Percentiles rank a stretch among this genome's conserved stretches.
These are phyloP conservation scores for Aspergillus calidoustus DNA, from an alignment of 2,329 filamentous ascomycete species.

Conservation along the genomic window DNA sequence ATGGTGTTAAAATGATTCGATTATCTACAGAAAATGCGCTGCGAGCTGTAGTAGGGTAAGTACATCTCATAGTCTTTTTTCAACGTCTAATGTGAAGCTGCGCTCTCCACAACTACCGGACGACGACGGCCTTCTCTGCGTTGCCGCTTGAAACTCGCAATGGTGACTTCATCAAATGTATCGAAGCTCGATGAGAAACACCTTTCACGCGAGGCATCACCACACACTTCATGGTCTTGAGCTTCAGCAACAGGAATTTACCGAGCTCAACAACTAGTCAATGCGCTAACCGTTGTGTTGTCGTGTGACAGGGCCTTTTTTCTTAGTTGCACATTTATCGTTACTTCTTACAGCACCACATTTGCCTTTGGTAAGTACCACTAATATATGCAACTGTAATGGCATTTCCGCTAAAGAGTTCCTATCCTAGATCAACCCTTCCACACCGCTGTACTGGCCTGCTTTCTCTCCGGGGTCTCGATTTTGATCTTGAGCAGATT, in stretches of 20 bases:
- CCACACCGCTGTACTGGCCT: slow-evolving; percentile 47
- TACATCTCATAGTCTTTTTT: slow-evolving; percentile 9
- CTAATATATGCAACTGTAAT: slow-evolving; percentile 19
- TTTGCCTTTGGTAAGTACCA: slow-evolving; percentile 43
- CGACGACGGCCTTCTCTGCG: too few species aligned
- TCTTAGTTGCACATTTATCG: slow-evolving; percentile 40
- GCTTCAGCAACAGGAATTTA: not conserved
- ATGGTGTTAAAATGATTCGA: slow-evolving; percentile 30
- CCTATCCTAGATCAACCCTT: slow-evolving; percentile 50
- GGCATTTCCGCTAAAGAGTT: slow-evolving; percentile 16
- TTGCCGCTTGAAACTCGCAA: not conserved
- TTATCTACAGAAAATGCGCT: slow-evolving; percentile 37
- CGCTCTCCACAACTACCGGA: not conserved
- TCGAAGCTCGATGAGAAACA: not conserved
- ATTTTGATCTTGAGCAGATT: slow-evolving; percentile 45
- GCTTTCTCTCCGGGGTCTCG: slow-evolving; percentile 45
- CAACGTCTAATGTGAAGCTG: not conserved
- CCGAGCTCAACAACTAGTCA: not conserved
- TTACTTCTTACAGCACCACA: slow-evolving; percentile 41
- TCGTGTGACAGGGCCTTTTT: slow-evolving; percentile 33
- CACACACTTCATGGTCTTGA: not conserved
- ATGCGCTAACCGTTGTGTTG: slow-evolving; percentile 24
- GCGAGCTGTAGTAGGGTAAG: slow-evolving; percentile 40
- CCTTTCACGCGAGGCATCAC: not conserved
- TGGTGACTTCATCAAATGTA: not conserved